Evolutionary conservation across 805 yeast genomes (phyloP), one percentile per base, ranked within the genome.

Genomic region (Blastobotrys mokoenaii): DNA sequence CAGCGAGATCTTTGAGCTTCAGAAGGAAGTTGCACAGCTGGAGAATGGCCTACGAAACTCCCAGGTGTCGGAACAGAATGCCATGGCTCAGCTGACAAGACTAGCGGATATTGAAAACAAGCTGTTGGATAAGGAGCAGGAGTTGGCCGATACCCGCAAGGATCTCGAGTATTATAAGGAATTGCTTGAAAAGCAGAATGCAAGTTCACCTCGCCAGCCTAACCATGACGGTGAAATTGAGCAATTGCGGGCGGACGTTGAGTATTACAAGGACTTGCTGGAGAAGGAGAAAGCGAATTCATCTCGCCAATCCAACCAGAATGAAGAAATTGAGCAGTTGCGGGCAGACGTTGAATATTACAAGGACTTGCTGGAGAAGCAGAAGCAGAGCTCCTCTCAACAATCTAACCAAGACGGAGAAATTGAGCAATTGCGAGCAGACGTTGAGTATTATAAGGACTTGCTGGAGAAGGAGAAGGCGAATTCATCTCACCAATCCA

Each of bases 81-180:
- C 62, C 25, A 55, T 56, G 29, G 53, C 54, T 36, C 64, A 63
- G 52, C 55, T 64, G 14, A 44, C 55, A 1, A 56, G 59, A 12
- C 57, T 64, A 39, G 68, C 68, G 3, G 62, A 61, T 16, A 56
- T 63, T 53, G 66, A 64, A 42, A 64, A 64, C 50, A 47, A 52
- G 39, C 51, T 64, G 5, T 60, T 64, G 8, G 55, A 56, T 40
- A 64, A 60, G 47, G 60, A 57, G 33, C 56, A 55, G 44, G 56
- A 56, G 44, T 44, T 55, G 25, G 20, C 36, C 10, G 58, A 54
- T 12, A 51, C 54, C 12, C 34, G 41, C 20, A 49, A 35, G 8
- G 18, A 46, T 10, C 40, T 55, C 10, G 53, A 50, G 15, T 39
- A 47, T 15, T 51, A 45, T 37, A 41, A 49, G 18, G 44, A 47